phyloP scores from a whole-genome alignment of 805 yeast genomes.

The Starmera dryadoides region DNA sequence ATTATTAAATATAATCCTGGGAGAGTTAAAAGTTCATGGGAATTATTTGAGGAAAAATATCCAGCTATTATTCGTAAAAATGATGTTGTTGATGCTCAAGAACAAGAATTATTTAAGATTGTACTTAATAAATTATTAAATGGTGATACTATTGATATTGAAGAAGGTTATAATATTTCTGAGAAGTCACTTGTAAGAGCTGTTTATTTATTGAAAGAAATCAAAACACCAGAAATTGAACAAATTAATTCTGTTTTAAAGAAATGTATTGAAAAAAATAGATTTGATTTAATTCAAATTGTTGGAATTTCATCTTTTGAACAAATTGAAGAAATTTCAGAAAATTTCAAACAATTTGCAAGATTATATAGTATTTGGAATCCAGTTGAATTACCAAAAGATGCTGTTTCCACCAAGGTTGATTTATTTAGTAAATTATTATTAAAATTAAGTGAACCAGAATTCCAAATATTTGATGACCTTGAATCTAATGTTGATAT shows the following conservation, averaged over 20 bases:
- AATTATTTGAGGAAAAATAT: constrained; percentile 25
- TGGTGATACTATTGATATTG: constrained; percentile 30
- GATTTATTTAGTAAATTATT: constrained; percentile 1
- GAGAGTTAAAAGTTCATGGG: constrained; percentile 37
- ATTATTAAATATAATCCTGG: constrained; percentile 39
- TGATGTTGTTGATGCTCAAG: background rate
- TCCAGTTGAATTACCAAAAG: background rate
- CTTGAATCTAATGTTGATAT: background rate
- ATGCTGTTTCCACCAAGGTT: background rate
- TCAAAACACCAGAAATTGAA: constrained; percentile 10
- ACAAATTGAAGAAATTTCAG: constrained; percentile 1
- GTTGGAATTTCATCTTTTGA: constrained; percentile 9
- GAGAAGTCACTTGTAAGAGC: constrained; percentile 17
- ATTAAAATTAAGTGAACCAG: background rate
- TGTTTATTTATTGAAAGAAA: constrained; percentile 15
- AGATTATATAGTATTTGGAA: constrained; percentile 5
- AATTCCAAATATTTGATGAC: background rate
- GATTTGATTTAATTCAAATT: constrained; percentile 4
- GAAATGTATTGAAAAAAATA: background rate
- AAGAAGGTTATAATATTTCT: constrained; percentile 23
- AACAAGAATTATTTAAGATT: constrained; percentile 17
- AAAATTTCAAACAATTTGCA: background rate
- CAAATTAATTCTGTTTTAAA: constrained; percentile 9
- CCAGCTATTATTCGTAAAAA: background rate
- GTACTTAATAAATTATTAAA: constrained; percentile 29